Evolutionary conservation across 2,329 filamentous ascomycete genomes (phyloP).

Genomic region (Onygenales sp.): DNA sequence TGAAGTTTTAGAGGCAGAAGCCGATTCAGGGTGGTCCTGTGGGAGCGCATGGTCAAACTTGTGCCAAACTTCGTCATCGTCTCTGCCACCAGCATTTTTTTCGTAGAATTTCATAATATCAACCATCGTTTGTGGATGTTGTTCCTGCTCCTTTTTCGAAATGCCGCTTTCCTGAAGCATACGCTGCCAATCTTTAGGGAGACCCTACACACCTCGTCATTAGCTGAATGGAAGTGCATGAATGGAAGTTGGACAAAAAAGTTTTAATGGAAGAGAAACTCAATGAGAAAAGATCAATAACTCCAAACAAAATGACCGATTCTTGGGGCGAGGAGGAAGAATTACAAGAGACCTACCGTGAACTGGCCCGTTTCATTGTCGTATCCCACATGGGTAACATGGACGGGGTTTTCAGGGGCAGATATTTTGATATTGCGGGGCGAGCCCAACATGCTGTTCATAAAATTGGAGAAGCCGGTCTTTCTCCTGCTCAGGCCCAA

Average conservation of each 20-base stretch:
- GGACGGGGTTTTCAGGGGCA: conserved; percentile 93
- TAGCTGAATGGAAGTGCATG: conserved; percentile 33
- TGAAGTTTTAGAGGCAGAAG: conserved; percentile 29
- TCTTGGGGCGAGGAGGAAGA: neutral
- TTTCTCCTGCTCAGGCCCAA: conserved; percentile 58
- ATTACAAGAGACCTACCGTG: conserved; percentile 54
- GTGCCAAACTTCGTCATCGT: conserved; percentile 83
- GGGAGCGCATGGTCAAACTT: conserved; percentile 86
- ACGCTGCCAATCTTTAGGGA: conserved; percentile 96
- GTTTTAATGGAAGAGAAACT: no score
- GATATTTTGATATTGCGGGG: conserved; percentile 90
- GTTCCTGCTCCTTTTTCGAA: conserved; percentile 87
- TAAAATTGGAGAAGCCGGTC: conserved; percentile 77
- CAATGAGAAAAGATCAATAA: no score
- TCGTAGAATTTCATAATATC: conserved; percentile 97
- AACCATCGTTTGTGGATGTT: conserved; percentile 90
- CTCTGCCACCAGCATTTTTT: conserved; percentile 71
- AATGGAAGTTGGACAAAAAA: no score
- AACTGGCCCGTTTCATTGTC: conserved; percentile 95
- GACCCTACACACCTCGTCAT: conserved; percentile 58
- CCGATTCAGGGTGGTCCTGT: conserved; percentile 30
- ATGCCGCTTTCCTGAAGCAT: conserved; percentile 93
- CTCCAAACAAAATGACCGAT: neutral
- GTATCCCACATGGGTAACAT: conserved; percentile 96
- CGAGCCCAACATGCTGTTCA: conserved; percentile 74